Conservation (phyloP, 1,139 yeast species). For the Meyerozyma guilliermondii region DNA sequence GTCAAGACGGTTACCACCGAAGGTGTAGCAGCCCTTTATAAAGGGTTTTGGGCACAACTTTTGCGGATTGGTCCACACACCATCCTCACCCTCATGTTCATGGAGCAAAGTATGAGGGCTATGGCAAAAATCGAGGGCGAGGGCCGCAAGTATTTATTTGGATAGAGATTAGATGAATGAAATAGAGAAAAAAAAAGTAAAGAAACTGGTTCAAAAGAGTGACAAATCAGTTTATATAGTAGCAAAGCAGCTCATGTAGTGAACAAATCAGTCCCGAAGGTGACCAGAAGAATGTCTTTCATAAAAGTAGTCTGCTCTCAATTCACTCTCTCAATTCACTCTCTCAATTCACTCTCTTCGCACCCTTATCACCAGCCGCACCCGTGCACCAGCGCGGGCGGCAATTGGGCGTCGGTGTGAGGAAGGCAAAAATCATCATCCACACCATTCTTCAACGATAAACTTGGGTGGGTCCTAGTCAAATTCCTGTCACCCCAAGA, state of each 20-base stretch:
- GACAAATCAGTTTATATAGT: no score
- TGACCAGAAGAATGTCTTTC: no score
- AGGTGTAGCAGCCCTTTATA: slow-evolving; percentile 84
- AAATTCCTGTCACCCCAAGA: background rate
- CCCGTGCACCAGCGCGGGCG: background rate
- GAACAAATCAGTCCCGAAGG: no score
- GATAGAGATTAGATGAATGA: background rate
- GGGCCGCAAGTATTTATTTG: background rate
- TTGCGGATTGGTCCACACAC: slow-evolving; percentile 95
- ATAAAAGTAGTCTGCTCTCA: no score
- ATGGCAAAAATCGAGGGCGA: slow-evolving; percentile 15
- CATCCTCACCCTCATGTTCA: slow-evolving; percentile 79
- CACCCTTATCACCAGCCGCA: background rate
- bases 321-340: no score
- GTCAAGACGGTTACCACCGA: slow-evolving; percentile 75
- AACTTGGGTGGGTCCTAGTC: background rate
- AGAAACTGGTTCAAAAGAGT: background rate
- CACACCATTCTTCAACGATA: background rate
- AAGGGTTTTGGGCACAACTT: slow-evolving; percentile 91
- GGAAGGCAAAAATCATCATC: background rate
- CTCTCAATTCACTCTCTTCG: background rate
- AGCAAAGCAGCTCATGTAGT: no score
- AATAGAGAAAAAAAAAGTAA: background rate
- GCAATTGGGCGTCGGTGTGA: background rate
- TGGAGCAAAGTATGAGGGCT: slow-evolving; percentile 88